Evolutionary conservation across 1,139 yeast species (phyloP).

Genomic region (Debaryomyces psychrophilus): DNA sequence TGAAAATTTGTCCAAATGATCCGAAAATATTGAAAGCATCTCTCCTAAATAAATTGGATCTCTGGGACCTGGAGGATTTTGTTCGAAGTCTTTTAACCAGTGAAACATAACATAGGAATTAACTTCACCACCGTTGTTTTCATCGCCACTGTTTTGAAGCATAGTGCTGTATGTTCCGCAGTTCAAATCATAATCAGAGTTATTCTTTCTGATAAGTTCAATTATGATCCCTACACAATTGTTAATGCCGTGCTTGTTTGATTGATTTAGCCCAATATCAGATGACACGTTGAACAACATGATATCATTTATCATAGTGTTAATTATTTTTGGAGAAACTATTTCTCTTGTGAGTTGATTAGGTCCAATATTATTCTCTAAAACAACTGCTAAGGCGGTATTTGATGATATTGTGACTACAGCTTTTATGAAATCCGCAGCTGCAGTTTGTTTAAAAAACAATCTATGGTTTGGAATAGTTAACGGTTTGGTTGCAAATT

Average conservation of each 20-base stretch:
- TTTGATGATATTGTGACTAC: conserved; percentile 89
- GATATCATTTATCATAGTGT: conserved; percentile 44
- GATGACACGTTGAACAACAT: conserved; percentile 33
- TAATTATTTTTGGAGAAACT: conserved; percentile 41
- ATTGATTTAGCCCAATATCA: conserved; percentile 20
- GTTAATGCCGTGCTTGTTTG: conserved; percentile 51
- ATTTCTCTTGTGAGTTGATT: conserved; percentile 49
- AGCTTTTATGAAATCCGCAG: conserved; percentile 93
- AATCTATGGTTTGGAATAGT: conserved; percentile 36
- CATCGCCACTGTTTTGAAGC: conserved; percentile 27
- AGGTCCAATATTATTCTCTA: conserved; percentile 54
- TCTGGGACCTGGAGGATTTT: conserved; percentile 50
- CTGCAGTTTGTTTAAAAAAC: conserved; percentile 83
- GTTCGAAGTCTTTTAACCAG: conserved; percentile 52
- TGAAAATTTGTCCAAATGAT: conserved; percentile 36
- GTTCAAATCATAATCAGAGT: conserved; percentile 51
- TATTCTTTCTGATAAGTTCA: conserved; percentile 50
- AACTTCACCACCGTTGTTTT: conserved; percentile 42
- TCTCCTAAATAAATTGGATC: conserved; percentile 53
- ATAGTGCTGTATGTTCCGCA: conserved; percentile 45
- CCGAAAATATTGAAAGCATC: conserved; percentile 44
- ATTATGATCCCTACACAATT: conserved; percentile 53
- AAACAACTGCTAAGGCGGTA: conserved; percentile 49
- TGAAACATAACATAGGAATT: conserved; percentile 49
- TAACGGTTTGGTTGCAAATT: conserved; percentile 24